These are phyloP conservation scores for Fonsecaea pedrosoi DNA, from an alignment of 2,329 filamentous ascomycete genomes.

Conservation along the genomic window DNA sequence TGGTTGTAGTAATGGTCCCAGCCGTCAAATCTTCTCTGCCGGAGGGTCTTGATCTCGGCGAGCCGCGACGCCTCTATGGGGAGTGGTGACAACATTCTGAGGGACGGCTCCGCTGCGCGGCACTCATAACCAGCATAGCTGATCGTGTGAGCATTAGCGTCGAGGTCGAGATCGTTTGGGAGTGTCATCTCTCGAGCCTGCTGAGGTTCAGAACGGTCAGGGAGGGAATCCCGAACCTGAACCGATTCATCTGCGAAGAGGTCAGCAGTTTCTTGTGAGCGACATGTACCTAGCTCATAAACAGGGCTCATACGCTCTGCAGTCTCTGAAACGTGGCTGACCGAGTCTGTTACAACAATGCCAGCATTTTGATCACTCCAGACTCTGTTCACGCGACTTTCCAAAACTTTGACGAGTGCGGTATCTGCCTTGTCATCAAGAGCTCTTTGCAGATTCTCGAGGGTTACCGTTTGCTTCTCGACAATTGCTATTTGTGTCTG, in stretches of 20 bases:
- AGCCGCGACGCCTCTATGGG: conserved; percentile 22
- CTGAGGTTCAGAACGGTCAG: not conserved
- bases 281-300: conserved; percentile 9
- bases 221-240: conserved; percentile 24
- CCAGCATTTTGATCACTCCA: not conserved
- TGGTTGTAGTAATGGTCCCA: conserved; percentile 32
- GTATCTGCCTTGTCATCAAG: conserved; percentile 24
- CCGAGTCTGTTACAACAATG: conserved; percentile 2
- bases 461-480: conserved; percentile 5
- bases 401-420: conserved; percentile 13
- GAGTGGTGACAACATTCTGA: conserved; percentile 25
- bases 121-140: conserved; percentile 27
- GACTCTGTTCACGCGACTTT: conserved; percentile 8
- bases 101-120: conserved; percentile 2
- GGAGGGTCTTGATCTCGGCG: conserved; percentile 28
- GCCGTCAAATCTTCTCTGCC: conserved; percentile 32
- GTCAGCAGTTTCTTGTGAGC: not conserved
- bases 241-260: not conserved
- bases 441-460: conserved; percentile 11
- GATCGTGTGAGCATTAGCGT: conserved; percentile 31
- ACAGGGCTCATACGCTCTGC: conserved; percentile 1
- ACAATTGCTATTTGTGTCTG: not conserved
- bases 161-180: conserved; percentile 34
- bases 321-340: conserved; percentile 25
- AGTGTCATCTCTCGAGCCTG: conserved; percentile 17